Conservation (phyloP, 2,329 filamentous ascomycete species). For the Colletotrichum graminicola region DNA sequence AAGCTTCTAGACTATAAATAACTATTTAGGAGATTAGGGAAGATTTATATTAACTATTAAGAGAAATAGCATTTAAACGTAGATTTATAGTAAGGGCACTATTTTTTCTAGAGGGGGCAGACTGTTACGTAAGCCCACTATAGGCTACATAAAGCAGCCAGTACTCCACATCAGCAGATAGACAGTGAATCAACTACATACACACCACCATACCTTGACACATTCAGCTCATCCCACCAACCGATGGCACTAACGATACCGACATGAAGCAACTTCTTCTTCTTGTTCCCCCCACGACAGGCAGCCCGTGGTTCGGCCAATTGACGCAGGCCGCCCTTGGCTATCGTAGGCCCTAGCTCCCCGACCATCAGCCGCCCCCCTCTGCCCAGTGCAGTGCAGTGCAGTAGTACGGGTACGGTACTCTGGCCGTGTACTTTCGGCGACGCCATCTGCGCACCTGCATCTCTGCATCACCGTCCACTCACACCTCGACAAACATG, state of each 20-base stretch:
- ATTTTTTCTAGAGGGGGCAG: too few relatives aligned
- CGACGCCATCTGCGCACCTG: conserved; percentile 25
- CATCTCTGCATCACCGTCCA: conserved; percentile 6
- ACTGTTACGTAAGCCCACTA: too few relatives aligned
- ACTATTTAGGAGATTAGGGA: too few relatives aligned
- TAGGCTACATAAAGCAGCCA: too few relatives aligned
- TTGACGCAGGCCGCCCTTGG: conserved; percentile 6
- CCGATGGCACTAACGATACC: conserved; percentile 8
- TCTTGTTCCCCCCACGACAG: background rate
- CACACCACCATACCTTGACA: too few relatives aligned
- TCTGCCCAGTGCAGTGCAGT: background rate
- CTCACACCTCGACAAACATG: conserved; percentile 20
- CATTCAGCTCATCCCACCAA: conserved; percentile 19
- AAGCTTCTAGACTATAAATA: too few relatives aligned
- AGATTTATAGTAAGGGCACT: too few relatives aligned
- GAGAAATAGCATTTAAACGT: too few relatives aligned
- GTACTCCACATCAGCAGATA: too few relatives aligned
- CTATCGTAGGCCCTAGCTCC: conserved; percentile 9
- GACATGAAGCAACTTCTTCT: background rate
- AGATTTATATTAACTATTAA: too few relatives aligned
- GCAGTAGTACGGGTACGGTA: background rate
- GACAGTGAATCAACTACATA: too few relatives aligned
- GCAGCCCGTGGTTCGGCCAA: conserved; percentile 12
- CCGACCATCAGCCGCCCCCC: background rate
- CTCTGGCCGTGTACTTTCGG: conserved; percentile 23